Percentiles rank a stretch among this genome's conserved stretches.
Evolutionary conservation across 1,139 yeast species (phyloP).

Genomic region (Candida freyschussii): DNA sequence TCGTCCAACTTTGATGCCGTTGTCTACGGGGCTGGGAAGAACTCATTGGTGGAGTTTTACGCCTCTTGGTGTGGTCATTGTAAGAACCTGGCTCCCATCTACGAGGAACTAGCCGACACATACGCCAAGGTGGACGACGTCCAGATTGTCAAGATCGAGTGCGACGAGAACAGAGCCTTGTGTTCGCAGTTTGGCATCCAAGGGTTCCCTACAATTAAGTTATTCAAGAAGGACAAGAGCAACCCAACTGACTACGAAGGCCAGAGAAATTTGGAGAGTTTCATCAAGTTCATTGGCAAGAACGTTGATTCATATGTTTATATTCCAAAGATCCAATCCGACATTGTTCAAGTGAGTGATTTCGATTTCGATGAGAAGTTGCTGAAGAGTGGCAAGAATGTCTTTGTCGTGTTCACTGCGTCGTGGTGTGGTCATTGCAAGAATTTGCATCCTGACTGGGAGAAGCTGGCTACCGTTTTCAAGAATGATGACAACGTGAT

Average conservation of each 20-base stretch:
- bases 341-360: conserved; percentile 23
- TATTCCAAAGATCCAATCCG: conserved; percentile 23
- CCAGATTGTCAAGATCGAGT: conserved; percentile 81
- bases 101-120: conserved; percentile 76
- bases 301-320: conserved; percentile 55
- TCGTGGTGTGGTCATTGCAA: conserved; percentile 99
- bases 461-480: conserved; percentile 71
- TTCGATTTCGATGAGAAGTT: conserved; percentile 23
- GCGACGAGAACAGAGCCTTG: conserved; percentile 82
- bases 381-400: conserved; percentile 30
- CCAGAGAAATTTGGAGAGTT: conserved; percentile 65
- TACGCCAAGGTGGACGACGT: conserved; percentile 49
- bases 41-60: conserved; percentile 75
- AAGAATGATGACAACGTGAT: conserved; percentile 51
- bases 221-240: conserved; percentile 63
- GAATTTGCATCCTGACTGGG: conserved; percentile 86
- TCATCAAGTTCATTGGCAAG: conserved; percentile 62
- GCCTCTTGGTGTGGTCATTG: conserved; percentile 99
- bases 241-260: conserved; percentile 63
- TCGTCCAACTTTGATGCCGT: conserved; percentile 49
- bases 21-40: conserved; percentile 53
- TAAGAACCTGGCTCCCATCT: conserved; percentile 86
- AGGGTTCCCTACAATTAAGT: conserved; percentile 91
- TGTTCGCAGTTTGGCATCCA: conserved; percentile 69
- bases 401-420: conserved; percentile 91